These are phyloP conservation scores for Hypoxylon rickii DNA, from an alignment of 495 filamentous ascomycete genomes.

Conservation along the genomic window DNA sequence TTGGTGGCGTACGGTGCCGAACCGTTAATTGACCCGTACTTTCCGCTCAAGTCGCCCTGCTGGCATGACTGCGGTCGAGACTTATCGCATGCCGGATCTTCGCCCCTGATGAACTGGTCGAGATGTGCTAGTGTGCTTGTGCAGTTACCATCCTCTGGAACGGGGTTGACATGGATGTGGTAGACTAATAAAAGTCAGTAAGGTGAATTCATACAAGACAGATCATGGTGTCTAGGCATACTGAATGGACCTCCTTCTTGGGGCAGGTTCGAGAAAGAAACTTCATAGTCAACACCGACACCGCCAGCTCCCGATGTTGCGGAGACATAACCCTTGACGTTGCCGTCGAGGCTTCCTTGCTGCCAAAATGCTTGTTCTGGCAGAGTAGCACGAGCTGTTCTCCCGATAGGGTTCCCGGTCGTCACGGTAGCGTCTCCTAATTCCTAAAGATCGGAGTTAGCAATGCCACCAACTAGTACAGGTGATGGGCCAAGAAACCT, in stretches of 20 bases:
- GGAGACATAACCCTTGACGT: constrained; percentile 64
- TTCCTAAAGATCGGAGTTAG: constrained; percentile 38
- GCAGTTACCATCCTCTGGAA: constrained; percentile 79
- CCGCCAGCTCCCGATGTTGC: constrained; percentile 61
- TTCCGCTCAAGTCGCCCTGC: constrained; percentile 83
- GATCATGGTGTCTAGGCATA: no score
- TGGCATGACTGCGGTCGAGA: constrained; percentile 71
- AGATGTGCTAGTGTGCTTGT: constrained; percentile 67
- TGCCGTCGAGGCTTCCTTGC: constrained; percentile 54
- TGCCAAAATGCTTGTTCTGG: constrained; percentile 56
- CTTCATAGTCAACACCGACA: constrained; percentile 63
- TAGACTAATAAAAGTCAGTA: constrained; percentile 75
- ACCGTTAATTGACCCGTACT: constrained; percentile 68
- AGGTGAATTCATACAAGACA: no score
- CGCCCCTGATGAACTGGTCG: constrained; percentile 60
- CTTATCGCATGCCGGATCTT: constrained; percentile 66
- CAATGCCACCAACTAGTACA: not conserved
- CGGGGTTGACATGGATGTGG: constrained; percentile 78
- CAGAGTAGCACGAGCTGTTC: constrained; percentile 63
- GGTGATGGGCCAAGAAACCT: constrained; percentile 25
- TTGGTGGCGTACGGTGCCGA: constrained; percentile 45
- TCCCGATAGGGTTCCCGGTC: constrained; percentile 65
- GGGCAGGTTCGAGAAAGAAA: constrained; percentile 70
- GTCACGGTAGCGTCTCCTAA: constrained; percentile 61
- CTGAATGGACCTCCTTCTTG: constrained; percentile 68